Conservation (phyloP, 2,329 filamentous ascomycete genomes). For the Graphilbum sp. region DNA sequence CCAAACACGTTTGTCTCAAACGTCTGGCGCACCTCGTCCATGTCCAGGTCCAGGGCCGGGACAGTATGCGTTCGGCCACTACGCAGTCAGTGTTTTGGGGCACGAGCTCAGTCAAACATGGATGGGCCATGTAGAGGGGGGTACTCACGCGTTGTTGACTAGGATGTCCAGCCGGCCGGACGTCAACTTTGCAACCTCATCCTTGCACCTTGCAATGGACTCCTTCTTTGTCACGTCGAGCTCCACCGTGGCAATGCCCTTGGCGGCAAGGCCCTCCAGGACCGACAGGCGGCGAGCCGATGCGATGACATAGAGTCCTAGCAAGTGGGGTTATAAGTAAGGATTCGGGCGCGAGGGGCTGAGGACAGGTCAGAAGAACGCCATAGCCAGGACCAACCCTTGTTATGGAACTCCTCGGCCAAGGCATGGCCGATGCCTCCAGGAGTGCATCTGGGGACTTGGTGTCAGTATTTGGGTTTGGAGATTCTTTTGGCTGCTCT, state of each 20-base stretch:
- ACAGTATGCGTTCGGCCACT: conserved; percentile 35
- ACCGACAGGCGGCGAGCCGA: conserved; percentile 35
- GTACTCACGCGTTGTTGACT: conserved; percentile 43
- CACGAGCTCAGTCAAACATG: background rate
- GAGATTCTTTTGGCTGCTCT: background rate
- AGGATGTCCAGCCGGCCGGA: conserved; percentile 39
- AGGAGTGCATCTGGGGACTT: conserved; percentile 40
- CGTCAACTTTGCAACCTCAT: conserved; percentile 29
- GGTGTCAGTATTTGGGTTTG: too few species aligned
- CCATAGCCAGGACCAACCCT: conserved; percentile 21
- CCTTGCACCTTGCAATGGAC: conserved; percentile 32
- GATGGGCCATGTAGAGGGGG: background rate
- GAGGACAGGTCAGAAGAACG: too few species aligned
- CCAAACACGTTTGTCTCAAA: conserved; percentile 43
- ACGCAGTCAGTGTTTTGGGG: background rate
- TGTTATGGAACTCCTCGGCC: conserved; percentile 33
- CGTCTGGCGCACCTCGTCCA: conserved; percentile 34
- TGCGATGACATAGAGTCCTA: conserved; percentile 38
- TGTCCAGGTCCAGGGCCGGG: conserved; percentile 33
- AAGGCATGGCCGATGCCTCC: conserved; percentile 41
- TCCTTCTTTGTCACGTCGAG: conserved; percentile 36
- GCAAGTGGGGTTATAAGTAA: background rate
- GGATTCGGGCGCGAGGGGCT: too few species aligned
- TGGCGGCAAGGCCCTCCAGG: conserved; percentile 25
- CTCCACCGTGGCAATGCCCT: conserved; percentile 31